Evolutionary conservation across 78 protist genomes (phyloP).

Genomic region (Chrysochromulina tobinii): DNA sequence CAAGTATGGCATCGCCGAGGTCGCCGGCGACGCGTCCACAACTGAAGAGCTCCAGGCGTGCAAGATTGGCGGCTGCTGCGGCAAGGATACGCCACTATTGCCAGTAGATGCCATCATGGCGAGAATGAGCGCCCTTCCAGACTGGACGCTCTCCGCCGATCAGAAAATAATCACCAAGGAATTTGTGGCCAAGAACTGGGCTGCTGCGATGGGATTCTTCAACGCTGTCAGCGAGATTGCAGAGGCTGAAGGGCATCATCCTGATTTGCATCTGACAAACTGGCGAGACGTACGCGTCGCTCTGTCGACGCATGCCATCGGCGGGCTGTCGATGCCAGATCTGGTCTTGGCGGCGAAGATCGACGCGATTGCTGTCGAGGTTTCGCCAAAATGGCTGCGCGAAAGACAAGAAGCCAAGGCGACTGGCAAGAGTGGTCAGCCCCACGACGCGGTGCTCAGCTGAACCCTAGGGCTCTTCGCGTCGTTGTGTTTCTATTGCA

Average conservation of each 20-base stretch:
- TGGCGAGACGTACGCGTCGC: neutral
- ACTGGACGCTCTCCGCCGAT: neutral
- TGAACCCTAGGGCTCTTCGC: too few relatives aligned
- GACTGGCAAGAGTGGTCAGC: too few relatives aligned
- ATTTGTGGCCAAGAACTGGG: neutral
- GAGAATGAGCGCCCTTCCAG: neutral
- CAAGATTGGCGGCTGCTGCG: neutral
- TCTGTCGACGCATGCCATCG: neutral
- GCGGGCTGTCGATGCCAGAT: neutral
- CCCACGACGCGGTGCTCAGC: too few relatives aligned
- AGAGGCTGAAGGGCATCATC: neutral
- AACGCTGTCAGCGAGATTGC: neutral
- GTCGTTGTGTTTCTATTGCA: too few relatives aligned
- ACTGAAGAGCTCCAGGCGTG: neutral
- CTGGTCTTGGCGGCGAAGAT: constrained; percentile 16
- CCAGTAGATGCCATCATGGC: neutral
- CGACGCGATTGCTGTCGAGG: neutral
- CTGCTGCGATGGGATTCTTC: neutral
- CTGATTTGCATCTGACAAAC: neutral
- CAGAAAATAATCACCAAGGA: neutral
- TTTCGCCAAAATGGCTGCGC: neutral
- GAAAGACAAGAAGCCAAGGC: too few relatives aligned
- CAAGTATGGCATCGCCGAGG: neutral
- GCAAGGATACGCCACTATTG: neutral
- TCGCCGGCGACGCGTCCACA: neutral